A percentile compares a stretch with the other conserved stretches of the same genome.
These are phyloP conservation scores for Leccinellum albellum DNA, from an alignment of 768 basidiomycete species.

Conservation along the genomic window DNA sequence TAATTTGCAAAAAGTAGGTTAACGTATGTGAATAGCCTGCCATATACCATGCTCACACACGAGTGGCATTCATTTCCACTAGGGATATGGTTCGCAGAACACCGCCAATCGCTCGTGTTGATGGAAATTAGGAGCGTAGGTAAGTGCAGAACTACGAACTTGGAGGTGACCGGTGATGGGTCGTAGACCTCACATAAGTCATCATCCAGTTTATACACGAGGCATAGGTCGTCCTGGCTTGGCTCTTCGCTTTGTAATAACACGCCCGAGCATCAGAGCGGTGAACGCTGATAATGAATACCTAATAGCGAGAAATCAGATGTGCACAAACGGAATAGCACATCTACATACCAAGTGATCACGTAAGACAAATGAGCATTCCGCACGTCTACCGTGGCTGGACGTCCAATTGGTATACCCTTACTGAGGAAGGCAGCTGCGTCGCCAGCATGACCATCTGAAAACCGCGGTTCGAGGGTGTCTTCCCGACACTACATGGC, in stretches of 20 bases:
- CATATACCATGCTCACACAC: conserved; percentile 6
- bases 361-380: conserved; percentile 96
- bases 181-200: neutral
- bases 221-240: conserved; percentile 54
- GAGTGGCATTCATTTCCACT: conserved; percentile 3
- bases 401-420: conserved; percentile 83
- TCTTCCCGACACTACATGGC: neutral
- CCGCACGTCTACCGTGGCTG: conserved; percentile 79
- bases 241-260: conserved; percentile 53
- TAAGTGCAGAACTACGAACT: conserved; percentile 4
- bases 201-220: conserved; percentile 32
- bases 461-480: conserved; percentile 4
- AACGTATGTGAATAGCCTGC: conserved; percentile 6
- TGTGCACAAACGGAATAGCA: neutral
- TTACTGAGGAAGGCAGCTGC: conserved; percentile 53
- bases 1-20: conserved; percentile 5
- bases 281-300: conserved; percentile 87
- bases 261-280: conserved; percentile 71
- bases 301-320: conserved; percentile 44
- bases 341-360: conserved; percentile 72
- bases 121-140: neutral
- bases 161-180: neutral
- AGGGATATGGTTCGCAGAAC: neutral
- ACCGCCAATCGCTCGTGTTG: neutral
- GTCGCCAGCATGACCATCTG: conserved; percentile 85